Conservation (phyloP, 1,284 basidiomycete genomes). For the Boletus nobilissimus region DNA sequence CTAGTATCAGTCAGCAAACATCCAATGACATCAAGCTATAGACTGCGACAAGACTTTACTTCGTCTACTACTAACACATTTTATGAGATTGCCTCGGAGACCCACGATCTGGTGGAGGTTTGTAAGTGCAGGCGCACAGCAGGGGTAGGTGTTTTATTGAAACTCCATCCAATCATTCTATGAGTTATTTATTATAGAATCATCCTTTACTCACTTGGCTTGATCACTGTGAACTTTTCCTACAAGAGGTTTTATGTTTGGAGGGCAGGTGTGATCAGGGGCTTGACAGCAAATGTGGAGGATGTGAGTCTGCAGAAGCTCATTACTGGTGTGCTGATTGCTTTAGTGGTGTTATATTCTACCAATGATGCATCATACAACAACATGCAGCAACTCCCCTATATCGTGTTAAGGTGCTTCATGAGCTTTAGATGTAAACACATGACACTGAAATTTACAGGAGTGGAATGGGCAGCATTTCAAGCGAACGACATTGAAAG, state of each 20-base stretch:
- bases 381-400: neutral
- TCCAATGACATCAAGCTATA: neutral
- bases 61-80: neutral
- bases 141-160: neutral
- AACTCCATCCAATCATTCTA: neutral
- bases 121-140: neutral
- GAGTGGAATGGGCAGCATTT: neutral
- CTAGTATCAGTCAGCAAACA: neutral
- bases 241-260: constrained; percentile 1
- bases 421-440: neutral
- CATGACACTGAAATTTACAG: neutral
- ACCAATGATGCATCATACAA: neutral
- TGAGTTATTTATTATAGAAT: neutral
- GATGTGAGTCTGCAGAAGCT: neutral
- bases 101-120: neutral
- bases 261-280: constrained; percentile 3
- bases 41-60: constrained; percentile 1
- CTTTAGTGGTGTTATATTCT: neutral
- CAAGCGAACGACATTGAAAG: neutral
- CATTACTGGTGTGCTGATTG: neutral
- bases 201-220: constrained; percentile 8
- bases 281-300: neutral
- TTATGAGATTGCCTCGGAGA: neutral
- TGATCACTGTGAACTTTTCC: neutral
- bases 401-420: neutral